phyloP scores from a whole-genome alignment of 805 yeast genomes.

The Jamesozyma gamospora region DNA sequence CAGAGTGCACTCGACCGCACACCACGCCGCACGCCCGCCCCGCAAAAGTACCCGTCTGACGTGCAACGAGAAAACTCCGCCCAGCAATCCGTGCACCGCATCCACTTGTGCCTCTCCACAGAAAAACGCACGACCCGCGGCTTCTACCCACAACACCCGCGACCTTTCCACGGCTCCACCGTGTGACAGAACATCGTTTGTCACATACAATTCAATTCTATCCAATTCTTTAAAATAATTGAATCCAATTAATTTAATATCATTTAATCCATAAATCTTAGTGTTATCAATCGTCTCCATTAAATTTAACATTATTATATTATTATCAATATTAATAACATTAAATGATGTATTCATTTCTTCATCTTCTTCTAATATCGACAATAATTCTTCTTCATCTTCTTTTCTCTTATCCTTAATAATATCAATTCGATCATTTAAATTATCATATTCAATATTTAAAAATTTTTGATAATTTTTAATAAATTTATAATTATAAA shows the following conservation, averaged over 20 bases:
- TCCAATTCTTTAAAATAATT: not conserved
- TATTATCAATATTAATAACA: not conserved
- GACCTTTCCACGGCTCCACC: no score
- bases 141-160: no score
- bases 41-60: not conserved
- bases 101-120: no score
- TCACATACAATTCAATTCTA: not conserved
- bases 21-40: slow-evolving; percentile 7
- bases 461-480: no score
- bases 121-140: no score
- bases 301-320: not conserved
- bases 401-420: not conserved
- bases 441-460: no score
- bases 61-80: no score
- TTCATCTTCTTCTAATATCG: not conserved
- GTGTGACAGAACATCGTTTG: not conserved
- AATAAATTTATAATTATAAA: no score
- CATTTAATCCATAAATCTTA: not conserved
- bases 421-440: no score
- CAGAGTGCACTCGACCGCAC: slow-evolving; percentile 18
- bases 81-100: no score
- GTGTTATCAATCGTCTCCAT: not conserved
- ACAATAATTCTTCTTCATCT: not conserved
- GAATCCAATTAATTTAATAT: not conserved
- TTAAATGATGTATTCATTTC: not conserved